Percentiles rank a stretch among this genome's conserved stretches.
These are phyloP conservation scores for Arthrinium phaeospermum DNA, from an alignment of 2,329 filamentous ascomycete genomes.

Conservation along the genomic window DNA sequence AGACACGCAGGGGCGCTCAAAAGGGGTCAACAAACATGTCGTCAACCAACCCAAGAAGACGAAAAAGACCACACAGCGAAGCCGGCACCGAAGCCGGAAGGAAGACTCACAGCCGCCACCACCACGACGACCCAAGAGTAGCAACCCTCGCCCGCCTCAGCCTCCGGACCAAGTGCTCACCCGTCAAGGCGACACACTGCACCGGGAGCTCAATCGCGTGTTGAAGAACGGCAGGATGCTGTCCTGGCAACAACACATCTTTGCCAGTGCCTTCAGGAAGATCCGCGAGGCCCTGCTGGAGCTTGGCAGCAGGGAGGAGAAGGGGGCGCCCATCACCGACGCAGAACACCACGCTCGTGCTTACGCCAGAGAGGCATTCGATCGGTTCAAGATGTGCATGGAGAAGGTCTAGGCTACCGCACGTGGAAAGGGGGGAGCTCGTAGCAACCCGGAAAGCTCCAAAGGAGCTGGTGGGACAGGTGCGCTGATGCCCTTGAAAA, in stretches of 20 bases:
- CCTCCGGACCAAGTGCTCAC: background rate
- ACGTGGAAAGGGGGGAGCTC: background rate
- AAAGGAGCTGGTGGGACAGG: background rate
- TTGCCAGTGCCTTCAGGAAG: background rate
- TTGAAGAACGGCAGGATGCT: background rate
- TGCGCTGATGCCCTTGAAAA: background rate
- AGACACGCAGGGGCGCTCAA: background rate
- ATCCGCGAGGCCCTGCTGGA: background rate
- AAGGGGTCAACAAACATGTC: background rate
- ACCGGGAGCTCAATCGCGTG: slow-evolving; percentile 9
- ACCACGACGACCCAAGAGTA: background rate
- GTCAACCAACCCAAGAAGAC: background rate
- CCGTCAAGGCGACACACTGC: background rate
- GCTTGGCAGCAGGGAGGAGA: background rate
- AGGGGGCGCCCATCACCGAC: background rate
- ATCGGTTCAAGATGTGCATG: slow-evolving; percentile 11
- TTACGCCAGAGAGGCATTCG: background rate
- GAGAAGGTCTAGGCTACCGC: slow-evolving; percentile 4
- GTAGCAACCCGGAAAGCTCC: background rate
- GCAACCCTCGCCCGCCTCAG: background rate
- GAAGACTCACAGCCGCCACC: background rate
- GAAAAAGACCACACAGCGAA: background rate
- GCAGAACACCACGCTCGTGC: background rate
- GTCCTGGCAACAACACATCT: background rate
- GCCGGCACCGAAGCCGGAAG: background rate